These are phyloP conservation scores for Alternaria ventricosa DNA, from an alignment of 2,329 filamentous ascomycete species.

Conservation along the genomic window DNA sequence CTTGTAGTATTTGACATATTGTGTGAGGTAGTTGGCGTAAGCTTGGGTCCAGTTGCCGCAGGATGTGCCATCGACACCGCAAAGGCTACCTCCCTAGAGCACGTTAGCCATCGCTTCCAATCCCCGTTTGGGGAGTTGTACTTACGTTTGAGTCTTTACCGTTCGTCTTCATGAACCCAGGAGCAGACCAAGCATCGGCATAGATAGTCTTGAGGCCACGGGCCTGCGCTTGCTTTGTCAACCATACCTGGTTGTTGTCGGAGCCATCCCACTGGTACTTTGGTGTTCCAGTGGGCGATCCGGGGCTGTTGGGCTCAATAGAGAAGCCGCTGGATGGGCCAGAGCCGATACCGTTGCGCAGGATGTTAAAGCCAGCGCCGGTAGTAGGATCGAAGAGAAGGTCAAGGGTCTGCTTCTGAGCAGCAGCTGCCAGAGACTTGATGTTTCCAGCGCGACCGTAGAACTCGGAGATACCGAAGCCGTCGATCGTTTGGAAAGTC, in stretches of 20 bases:
- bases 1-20: not conserved
- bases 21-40: not conserved
- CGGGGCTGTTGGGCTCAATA: not conserved
- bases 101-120: not conserved
- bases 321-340: not conserved
- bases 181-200: not conserved
- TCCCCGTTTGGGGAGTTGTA: not conserved
- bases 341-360: not conserved
- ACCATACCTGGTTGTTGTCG: not conserved
- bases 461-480: not conserved
- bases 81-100: not conserved
- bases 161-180: not conserved
- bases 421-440: not conserved
- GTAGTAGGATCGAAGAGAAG: not conserved
- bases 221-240: not conserved
- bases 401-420: not conserved
- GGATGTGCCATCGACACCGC: not conserved
- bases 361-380: not conserved
- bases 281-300: not conserved
- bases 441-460: not conserved
- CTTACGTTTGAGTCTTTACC: not conserved
- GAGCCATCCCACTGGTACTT: not conserved
- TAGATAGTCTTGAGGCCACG: not conserved
- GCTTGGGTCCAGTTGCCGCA: not conserved
- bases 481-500: not conserved